A percentile compares a stretch with the other conserved stretches of the same genome.
Evolutionary conservation across 1,284 basidiomycete species (phyloP).

Genomic region (Trichosporon inkin): DNA sequence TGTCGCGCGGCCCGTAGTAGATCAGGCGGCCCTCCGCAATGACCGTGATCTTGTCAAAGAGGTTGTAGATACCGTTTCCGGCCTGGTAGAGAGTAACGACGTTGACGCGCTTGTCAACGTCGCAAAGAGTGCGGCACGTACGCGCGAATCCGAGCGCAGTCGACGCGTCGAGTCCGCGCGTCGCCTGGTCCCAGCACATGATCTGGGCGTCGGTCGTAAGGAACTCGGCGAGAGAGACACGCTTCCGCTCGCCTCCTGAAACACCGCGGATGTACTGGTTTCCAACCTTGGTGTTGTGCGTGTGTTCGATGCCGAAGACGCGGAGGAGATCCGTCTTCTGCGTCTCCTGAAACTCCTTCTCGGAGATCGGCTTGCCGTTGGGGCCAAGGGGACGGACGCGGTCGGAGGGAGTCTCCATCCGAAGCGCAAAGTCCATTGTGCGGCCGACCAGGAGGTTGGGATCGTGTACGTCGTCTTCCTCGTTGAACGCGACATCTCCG

Average conservation of each 20-base stretch:
- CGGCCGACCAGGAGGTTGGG: slow-evolving; percentile 43
- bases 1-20: slow-evolving; percentile 68
- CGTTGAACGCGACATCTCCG: slow-evolving; percentile 34
- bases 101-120: slow-evolving; percentile 65
- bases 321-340: slow-evolving; percentile 52
- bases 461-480: slow-evolving; percentile 45
- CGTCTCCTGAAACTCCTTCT: slow-evolving; percentile 14
- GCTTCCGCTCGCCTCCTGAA: slow-evolving; percentile 64
- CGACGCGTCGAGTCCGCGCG: slow-evolving; percentile 67
- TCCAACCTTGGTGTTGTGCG: slow-evolving; percentile 56
- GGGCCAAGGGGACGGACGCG: slow-evolving; percentile 27
- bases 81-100: slow-evolving; percentile 20
- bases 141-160: slow-evolving; percentile 76
- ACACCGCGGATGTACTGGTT: slow-evolving; percentile 71
- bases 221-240: slow-evolving; percentile 70
- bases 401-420: slow-evolving; percentile 37
- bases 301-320: slow-evolving; percentile 71
- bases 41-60: slow-evolving; percentile 59
- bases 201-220: slow-evolving; percentile 60
- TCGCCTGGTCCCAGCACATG: slow-evolving; percentile 61
- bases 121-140: slow-evolving; percentile 69
- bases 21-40: slow-evolving; percentile 75
- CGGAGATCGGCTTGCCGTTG: slow-evolving; percentile 39
- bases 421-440: slow-evolving; percentile 45
- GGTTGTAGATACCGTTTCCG: slow-evolving; percentile 54